Conservation (phyloP, 177 flowering plant species). For the Vitis hybrid region DNA sequence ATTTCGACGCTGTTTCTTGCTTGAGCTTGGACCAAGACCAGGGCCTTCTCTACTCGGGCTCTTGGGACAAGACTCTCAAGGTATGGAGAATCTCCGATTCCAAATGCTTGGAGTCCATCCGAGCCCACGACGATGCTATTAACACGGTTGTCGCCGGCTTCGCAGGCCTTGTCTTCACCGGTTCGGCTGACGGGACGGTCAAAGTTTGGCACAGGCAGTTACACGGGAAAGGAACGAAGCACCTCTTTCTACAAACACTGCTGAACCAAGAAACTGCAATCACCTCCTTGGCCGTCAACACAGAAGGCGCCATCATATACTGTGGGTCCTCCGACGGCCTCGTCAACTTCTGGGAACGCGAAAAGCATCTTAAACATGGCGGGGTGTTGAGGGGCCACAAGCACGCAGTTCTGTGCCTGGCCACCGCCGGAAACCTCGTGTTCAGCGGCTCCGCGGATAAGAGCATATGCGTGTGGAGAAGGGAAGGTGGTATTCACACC, state of each 20-base stretch:
- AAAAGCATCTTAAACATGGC: slow-evolving; percentile 47
- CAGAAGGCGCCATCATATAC: slow-evolving; percentile 37
- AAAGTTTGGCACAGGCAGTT: slow-evolving; percentile 69
- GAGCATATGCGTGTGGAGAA: slow-evolving; percentile 71
- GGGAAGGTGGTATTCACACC: slow-evolving; percentile 46
- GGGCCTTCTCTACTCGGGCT: slow-evolving; percentile 63
- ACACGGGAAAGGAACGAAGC: slow-evolving; percentile 33
- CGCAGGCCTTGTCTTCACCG: slow-evolving; percentile 56
- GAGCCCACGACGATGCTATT: slow-evolving; percentile 71
- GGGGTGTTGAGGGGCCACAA: slow-evolving; percentile 73
- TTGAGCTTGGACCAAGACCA: slow-evolving; percentile 50
- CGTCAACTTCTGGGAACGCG: slow-evolving; percentile 69
- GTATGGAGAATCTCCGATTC: slow-evolving; percentile 64
- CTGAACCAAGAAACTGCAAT: slow-evolving; percentile 60
- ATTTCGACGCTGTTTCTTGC: slow-evolving; percentile 65
- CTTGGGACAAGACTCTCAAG: slow-evolving; percentile 74
- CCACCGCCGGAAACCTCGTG: slow-evolving; percentile 51
- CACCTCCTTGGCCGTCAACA: slow-evolving; percentile 59
- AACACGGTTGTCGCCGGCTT: slow-evolving; percentile 56
- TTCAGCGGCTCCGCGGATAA: slow-evolving; percentile 76
- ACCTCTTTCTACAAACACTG: slow-evolving; percentile 37
- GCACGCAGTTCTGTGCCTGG: slow-evolving; percentile 66
- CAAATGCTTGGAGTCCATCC: slow-evolving; percentile 59
- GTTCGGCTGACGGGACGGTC: slow-evolving; percentile 79
- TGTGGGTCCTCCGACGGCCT: slow-evolving; percentile 73